Percentiles rank a stretch among this genome's conserved stretches.
Evolutionary conservation across 2,329 filamentous ascomycete genomes (phyloP).

Genomic region (Hypoxylon sp.): DNA sequence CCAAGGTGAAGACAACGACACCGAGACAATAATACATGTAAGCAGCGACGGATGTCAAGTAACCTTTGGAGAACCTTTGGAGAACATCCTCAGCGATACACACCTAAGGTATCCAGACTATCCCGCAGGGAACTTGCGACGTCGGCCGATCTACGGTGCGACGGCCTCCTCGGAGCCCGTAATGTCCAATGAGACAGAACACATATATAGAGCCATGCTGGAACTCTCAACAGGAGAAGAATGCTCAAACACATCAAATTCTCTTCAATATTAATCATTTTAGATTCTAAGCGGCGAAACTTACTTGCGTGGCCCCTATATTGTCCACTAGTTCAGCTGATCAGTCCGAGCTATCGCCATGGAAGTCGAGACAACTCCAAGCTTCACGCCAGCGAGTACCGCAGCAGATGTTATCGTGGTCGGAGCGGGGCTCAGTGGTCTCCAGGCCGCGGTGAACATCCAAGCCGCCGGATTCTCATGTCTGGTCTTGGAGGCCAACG

Average conservation of each 20-base stretch:
- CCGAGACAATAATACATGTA: not conserved
- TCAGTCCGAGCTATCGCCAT: not conserved
- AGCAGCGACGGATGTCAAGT: not conserved
- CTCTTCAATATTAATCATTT: not conserved
- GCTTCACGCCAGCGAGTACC: not conserved
- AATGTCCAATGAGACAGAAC: not conserved
- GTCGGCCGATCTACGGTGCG: conserved; percentile 1
- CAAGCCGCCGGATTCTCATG: conserved; percentile 56
- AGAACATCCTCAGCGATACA: not conserved
- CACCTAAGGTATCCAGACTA: not conserved
- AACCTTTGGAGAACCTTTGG: not conserved
- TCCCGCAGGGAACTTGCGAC: not conserved
- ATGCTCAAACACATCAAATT: not conserved
- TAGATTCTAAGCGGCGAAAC: not conserved
- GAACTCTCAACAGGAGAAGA: not conserved
- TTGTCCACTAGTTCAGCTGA: not conserved
- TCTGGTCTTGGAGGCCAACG: conserved; percentile 65
- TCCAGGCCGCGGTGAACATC: conserved; percentile 57
- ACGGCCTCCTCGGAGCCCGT: conserved; percentile 26
- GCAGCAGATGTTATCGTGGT: conserved; percentile 56
- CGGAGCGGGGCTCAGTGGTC: conserved; percentile 62
- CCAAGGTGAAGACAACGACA: not conserved
- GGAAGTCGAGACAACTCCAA: not conserved
- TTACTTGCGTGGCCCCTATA: not conserved
- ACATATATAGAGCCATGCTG: not conserved